phyloP scores from a whole-genome alignment of 495 filamentous ascomycete genomes.

The Penicillium dipodomyicola region DNA sequence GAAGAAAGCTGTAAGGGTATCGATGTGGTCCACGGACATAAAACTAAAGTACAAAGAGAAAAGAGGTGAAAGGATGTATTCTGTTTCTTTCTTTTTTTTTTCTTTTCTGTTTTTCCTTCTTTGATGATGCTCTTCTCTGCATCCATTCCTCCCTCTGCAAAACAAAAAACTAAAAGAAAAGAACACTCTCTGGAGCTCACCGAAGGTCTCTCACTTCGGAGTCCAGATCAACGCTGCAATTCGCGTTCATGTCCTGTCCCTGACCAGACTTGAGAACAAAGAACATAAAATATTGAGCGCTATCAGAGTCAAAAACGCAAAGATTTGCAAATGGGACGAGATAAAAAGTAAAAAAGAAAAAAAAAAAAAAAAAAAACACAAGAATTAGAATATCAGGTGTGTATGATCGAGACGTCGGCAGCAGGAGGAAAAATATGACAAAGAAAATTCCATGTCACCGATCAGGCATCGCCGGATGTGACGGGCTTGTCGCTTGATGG shows the following conservation, averaged over 20 bases:
- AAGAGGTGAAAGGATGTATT: slow-evolving; percentile 17
- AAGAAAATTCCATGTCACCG: slow-evolving; percentile 16
- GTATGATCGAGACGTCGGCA: slow-evolving; percentile 12
- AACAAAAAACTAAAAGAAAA: slow-evolving; percentile 9
- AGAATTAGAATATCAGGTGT: slow-evolving; percentile 28
- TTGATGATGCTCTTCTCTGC: slow-evolving; percentile 9
- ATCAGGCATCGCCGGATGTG: slow-evolving; percentile 48
- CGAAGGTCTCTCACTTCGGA: slow-evolving; percentile 1
- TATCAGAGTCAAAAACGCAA: slow-evolving; percentile 18
- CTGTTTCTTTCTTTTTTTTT: slow-evolving; percentile 14
- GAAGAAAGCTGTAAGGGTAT: slow-evolving; percentile 42
- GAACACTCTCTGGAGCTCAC: slow-evolving; percentile 8
- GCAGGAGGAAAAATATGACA: slow-evolving; percentile 14
- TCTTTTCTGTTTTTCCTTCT: slow-evolving; percentile 15
- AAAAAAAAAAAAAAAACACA: slow-evolving; percentile 26
- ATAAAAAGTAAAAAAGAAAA: no score
- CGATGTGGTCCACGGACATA: slow-evolving; percentile 37
- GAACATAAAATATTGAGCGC: slow-evolving; percentile 7
- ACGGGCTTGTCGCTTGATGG: slow-evolving; percentile 51
- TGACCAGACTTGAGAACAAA: not conserved
- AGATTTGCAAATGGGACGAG: slow-evolving; percentile 23
- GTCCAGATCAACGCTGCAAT: not conserved
- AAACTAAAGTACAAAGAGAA: slow-evolving; percentile 33
- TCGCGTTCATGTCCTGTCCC: not conserved
- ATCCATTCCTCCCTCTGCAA: slow-evolving; percentile 4